phyloP scores from a whole-genome alignment of 2,329 filamentous ascomycete species.

The Monosporascus sp. region DNA sequence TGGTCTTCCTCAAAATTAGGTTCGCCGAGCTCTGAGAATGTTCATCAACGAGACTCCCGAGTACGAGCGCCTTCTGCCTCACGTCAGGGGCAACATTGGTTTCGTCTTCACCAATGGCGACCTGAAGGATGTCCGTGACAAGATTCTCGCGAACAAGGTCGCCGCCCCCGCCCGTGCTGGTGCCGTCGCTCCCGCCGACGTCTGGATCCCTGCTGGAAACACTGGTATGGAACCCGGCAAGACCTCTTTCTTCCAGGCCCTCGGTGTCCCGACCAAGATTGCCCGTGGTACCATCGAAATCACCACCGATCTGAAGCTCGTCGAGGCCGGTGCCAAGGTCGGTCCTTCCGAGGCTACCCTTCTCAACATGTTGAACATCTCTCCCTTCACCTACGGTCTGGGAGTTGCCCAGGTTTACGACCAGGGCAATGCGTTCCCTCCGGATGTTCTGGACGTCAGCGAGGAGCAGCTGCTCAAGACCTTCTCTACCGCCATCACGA shows the following conservation, averaged over 20 bases:
- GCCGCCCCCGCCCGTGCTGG: constrained; percentile 96
- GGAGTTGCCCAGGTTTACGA: constrained; percentile 95
- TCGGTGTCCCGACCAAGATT: constrained; percentile 99
- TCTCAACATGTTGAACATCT: constrained; percentile 99
- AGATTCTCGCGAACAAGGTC: constrained; percentile 95
- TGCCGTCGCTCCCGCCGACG: constrained; percentile 88
- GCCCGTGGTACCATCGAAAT: constrained; percentile 99
- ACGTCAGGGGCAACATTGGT: constrained; percentile 95
- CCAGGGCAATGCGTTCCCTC: constrained; percentile 85
- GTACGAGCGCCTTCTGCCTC: constrained; percentile 95
- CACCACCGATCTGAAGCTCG: constrained; percentile 93
- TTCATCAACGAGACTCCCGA: constrained; percentile 88
- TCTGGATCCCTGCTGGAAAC: constrained; percentile 96
- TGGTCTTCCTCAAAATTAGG: constrained; percentile 40
- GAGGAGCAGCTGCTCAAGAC: constrained; percentile 89
- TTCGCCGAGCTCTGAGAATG: constrained; percentile 95
- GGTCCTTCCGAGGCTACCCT: constrained; percentile 97
- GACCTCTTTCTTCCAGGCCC: constrained; percentile 99
- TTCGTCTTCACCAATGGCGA: constrained; percentile 99
- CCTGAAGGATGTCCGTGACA: constrained; percentile 86
- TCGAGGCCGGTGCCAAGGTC: constrained; percentile 90
- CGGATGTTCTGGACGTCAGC: constrained; percentile 84
- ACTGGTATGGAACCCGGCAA: constrained; percentile 99
- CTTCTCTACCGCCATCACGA: constrained; percentile 75
- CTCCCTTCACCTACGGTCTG: constrained; percentile 99